These are phyloP conservation scores for Casuarina equisetifolia DNA, from an alignment of 306 rosid species.

Conservation along the genomic window DNA sequence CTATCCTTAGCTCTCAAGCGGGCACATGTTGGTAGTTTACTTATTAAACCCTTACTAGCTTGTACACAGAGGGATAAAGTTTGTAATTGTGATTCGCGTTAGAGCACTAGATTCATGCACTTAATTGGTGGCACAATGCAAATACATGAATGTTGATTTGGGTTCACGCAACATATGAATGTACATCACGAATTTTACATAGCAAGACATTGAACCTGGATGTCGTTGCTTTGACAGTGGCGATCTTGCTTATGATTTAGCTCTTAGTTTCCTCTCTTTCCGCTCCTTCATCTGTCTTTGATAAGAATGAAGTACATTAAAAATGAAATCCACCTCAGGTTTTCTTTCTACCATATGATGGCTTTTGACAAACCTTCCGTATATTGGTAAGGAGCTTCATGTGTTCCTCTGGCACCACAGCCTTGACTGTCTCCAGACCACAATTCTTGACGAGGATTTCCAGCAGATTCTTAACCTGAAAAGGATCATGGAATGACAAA, in stretches of 20 bases:
- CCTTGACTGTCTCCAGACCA: slow-evolving; percentile 85
- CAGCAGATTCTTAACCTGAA: slow-evolving; percentile 73
- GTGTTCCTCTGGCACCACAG: slow-evolving; percentile 87
- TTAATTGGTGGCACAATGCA: not conserved
- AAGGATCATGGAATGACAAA: not conserved
- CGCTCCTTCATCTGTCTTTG: slow-evolving; percentile 68
- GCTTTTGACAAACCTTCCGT: slow-evolving; percentile 62
- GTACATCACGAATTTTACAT: not conserved
- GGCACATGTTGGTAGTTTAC: too few relatives aligned
- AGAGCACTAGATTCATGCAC: not conserved
- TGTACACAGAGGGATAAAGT: too few relatives aligned
- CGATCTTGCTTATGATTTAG: slow-evolving; percentile 67
- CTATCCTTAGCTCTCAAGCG: too few relatives aligned
- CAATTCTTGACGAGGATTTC: not conserved
- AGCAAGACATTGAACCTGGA: slow-evolving; percentile 51
- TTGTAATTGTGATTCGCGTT: too few relatives aligned
- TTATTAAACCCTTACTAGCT: too few relatives aligned
- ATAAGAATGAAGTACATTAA: slow-evolving; percentile 12
- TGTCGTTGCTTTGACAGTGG: slow-evolving; percentile 72
- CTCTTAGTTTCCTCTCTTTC: slow-evolving; percentile 59
- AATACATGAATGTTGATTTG: not conserved
- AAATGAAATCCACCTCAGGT: not conserved
- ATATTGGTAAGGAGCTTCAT: slow-evolving; percentile 87
- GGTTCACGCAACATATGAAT: slow-evolving; percentile 1
- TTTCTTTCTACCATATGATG: slow-evolving; percentile 11